Evolutionary conservation across 208 protist genomes (phyloP), one percentile per base, ranked within the genome.

Genomic region (Balamuthia mandrillaris): DNA sequence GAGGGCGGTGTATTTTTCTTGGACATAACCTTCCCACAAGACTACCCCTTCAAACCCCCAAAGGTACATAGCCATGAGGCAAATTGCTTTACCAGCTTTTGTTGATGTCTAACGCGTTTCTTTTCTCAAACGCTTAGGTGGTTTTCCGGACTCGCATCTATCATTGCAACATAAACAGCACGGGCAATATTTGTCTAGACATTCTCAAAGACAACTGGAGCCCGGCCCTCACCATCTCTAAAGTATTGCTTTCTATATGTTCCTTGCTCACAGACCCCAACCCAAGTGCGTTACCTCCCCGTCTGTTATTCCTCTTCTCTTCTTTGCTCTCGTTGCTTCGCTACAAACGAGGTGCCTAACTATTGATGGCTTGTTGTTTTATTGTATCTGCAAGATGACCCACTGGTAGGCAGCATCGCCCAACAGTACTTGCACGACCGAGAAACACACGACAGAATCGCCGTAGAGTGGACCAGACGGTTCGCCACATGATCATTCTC

Each of bases 41-140:
- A 96, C 79, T 96, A 96, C 70, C 95, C 95, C 29, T 97, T 97
- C 91, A 95, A 96, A 85, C 95, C 95, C 18, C 95, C 95, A 27
- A 96, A 96, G 85, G 92, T 95, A 45, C 7, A 16, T n/a, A n/a
- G n/a, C n/a, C n/a, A n/a, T n/a, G n/a, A n/a, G n/a, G 21, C n/a
- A 21, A 21, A 31, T 35, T 88, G 3, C 81, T 18, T 33, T 88
- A 2, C 44, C 82, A 3, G 24, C 35, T 7, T 81, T 29, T n/a
- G 72, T 45, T 45, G 24, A 6, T 87, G 47, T 54, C 70, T 87
- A 14, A 54, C 27, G 21, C 18, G 18, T 58, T 24, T 70, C n/a
- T 63, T 63, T 45, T 47, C 2, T 49, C n/a, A n/a, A 18, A 44
- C 5, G 9, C 7, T 27, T 79, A 94, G 87, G 87, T 95, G 18